Base-by-base conservation (phyloP, 345 rosid species). In the Hirschfeldia incana region DNA sequence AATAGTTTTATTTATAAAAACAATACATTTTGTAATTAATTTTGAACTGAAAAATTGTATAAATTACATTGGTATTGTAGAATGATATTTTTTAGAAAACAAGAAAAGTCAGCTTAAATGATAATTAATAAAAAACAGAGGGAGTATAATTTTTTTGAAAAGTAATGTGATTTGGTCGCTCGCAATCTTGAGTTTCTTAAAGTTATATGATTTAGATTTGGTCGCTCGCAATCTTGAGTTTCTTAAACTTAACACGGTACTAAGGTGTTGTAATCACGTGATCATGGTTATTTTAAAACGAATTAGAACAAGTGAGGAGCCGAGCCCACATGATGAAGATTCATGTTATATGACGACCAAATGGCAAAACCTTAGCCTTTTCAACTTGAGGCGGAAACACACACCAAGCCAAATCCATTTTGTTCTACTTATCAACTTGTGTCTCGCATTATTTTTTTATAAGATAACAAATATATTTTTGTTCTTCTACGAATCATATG, bases 371-470 rank as follows among this genome's bases (percentile, higher is more conserved):
- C 44, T 42, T 44, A 64, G 27, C 39, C 65, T 53, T 4, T 33
- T 55, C 67, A 71, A 71, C 72, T 71, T 78, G 76, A 55, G 81
- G 65, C 13, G 3, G 60, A 64, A 57, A 55, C 71, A 70, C 59
- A 77, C 39, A 51, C 65, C 8, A 61, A 26, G 58, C 75, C 75
- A 49, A 63, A 33, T 69, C 80, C 30, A 62, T 32, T 17, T 62
- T 62, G 55, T 17, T 62, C 75, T 76, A 13, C 65, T 63, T 64
- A 28, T 71, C 80, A 76, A 64, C 80, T 70, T 71, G 13, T 70
- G 80, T 70, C 75, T 77, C 32, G 9, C 64, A 63, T 77, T 36
- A 34, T 8, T n/a, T n/a, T 13, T 13, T 49, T 59, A 34, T 34
- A 4, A 12, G 2, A 57, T 27, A 3, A 5, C 70, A 65, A 51